A percentile compares a stretch with the other conserved stretches of the same genome.
These are phyloP conservation scores for Pleurotus platypus DNA, from an alignment of 768 basidiomycete species.

Conservation along the genomic window DNA sequence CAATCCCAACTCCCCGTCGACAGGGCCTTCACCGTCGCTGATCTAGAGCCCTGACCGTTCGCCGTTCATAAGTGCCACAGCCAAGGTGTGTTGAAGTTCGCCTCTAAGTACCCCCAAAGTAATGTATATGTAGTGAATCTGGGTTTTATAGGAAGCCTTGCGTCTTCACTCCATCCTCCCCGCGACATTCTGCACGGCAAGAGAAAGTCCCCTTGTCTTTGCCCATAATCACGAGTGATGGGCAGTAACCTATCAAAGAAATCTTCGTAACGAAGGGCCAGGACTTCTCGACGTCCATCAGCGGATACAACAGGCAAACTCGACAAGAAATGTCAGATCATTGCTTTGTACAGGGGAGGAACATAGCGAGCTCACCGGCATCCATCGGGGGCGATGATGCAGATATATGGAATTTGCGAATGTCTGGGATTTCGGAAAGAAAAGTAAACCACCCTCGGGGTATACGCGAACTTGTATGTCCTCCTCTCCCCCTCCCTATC, in stretches of 20 bases:
- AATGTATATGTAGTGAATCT: not conserved
- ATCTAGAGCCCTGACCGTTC: not conserved
- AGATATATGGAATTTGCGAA: slow-evolving; percentile 16
- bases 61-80: slow-evolving; percentile 1
- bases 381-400: slow-evolving; percentile 17
- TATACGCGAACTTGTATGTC: slow-evolving; percentile 23
- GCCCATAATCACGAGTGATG: slow-evolving; percentile 29
- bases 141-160: slow-evolving; percentile 20
- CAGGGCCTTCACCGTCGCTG: not conserved
- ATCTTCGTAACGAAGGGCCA: slow-evolving; percentile 31
- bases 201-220: slow-evolving; percentile 32
- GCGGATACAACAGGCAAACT: slow-evolving; percentile 27
- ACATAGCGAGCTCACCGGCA: slow-evolving; percentile 7
- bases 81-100: not conserved
- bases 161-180: slow-evolving; percentile 28
- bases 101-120: not conserved
- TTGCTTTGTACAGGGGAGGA: too few species aligned
- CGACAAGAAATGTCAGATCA: too few species aligned
- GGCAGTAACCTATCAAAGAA: slow-evolving; percentile 23
- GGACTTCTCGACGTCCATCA: slow-evolving; percentile 28
- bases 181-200: slow-evolving; percentile 14
- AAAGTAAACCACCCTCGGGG: slow-evolving; percentile 17
- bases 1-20: not conserved
- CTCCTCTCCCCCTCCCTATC: too few species aligned
- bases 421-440: slow-evolving; percentile 9